These are phyloP conservation scores for Aspergillus sclerotioniger DNA, from an alignment of 495 filamentous ascomycete genomes.

Conservation along the genomic window DNA sequence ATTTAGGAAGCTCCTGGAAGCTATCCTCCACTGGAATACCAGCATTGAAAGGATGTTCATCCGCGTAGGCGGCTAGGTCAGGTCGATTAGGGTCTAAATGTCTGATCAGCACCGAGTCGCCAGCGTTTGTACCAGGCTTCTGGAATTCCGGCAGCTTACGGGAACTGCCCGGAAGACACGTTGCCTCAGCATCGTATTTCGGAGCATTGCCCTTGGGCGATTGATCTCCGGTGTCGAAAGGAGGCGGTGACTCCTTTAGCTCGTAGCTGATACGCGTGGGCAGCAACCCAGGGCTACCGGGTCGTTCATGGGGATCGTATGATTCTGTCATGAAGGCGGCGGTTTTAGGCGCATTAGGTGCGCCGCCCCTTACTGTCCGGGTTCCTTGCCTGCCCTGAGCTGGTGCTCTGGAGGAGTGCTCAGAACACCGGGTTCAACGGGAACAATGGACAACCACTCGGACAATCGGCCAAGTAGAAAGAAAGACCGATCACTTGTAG, in stretches of 20 bases:
- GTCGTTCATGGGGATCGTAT: slow-evolving; percentile 49
- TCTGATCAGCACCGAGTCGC: slow-evolving; percentile 49
- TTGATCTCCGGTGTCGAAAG: slow-evolving; percentile 21
- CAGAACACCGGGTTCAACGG: background rate
- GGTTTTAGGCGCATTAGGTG: slow-evolving; percentile 37
- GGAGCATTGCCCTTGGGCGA: slow-evolving; percentile 15
- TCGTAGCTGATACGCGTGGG: slow-evolving; percentile 23
- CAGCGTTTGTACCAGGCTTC: slow-evolving; percentile 30
- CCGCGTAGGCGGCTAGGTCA: slow-evolving; percentile 38
- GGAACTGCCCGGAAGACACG: slow-evolving; percentile 27
- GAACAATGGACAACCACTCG: background rate
- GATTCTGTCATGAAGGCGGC: slow-evolving; percentile 40
- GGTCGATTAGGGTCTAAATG: slow-evolving; percentile 45
- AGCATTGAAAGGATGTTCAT: background rate
- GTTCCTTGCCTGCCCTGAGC: slow-evolving; percentile 3
- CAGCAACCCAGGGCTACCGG: slow-evolving; percentile 31
- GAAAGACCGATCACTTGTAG: background rate
- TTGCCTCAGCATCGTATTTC: slow-evolving; percentile 23
- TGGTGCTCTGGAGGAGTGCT: background rate
- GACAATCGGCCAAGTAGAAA: background rate
- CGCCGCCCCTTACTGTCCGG: slow-evolving; percentile 16
- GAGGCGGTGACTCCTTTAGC: slow-evolving; percentile 27
- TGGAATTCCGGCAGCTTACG: slow-evolving; percentile 37
- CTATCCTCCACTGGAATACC: background rate
- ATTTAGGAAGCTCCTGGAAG: background rate